Evolutionary conservation across 1,284 basidiomycete species (phyloP), one percentile per base, ranked within the genome.

Genomic region (Ganoderma meredithae): DNA sequence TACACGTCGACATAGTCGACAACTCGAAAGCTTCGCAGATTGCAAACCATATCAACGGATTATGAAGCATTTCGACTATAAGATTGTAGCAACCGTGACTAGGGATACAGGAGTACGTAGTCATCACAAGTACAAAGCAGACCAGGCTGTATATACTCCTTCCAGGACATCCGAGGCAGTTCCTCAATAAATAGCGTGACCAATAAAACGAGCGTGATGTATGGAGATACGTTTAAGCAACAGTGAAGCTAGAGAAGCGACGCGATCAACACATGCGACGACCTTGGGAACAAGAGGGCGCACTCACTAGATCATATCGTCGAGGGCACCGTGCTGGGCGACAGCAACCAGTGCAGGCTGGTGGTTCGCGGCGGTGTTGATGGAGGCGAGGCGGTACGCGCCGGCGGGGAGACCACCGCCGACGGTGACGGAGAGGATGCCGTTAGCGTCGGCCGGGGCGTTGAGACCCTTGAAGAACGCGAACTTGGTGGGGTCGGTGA

Each of bases 391-490:
- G 73, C 82, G 82, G 80, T 92, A 92, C 1, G 74, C 70, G 58
- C 90, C 90, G 9, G 82, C 83, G 2, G 86, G 83, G 22, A 92
- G 81, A 67, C 90, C 90, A 25, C 79, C 83, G 2, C 85, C 80
- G 62, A 94, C 90, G 25, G 81, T 79, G 27, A 85, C 85, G 39
- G 83, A 81, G 22, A 92, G 78, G 13, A 84, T 71, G 15, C 90
- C 90, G 62, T 82, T 81, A 41, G 82, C 83, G 15, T 60, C 58
- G 0, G 81, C 82, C 27, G 71, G 78, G 40, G 65, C 75, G 72
- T 86, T 86, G 75, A 92, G 79, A 70, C 88, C 90, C 81, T 87
- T 88, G 85, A 93, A 94, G 82, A 90, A 93, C 9, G 83, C 86
- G 72, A 90, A 91, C 68, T 78, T 78, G 56, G 76, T 82, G 25